Evolutionary conservation across 2,329 filamentous ascomycete species (phyloP).

Genomic region (Rugonectria rugulosa): DNA sequence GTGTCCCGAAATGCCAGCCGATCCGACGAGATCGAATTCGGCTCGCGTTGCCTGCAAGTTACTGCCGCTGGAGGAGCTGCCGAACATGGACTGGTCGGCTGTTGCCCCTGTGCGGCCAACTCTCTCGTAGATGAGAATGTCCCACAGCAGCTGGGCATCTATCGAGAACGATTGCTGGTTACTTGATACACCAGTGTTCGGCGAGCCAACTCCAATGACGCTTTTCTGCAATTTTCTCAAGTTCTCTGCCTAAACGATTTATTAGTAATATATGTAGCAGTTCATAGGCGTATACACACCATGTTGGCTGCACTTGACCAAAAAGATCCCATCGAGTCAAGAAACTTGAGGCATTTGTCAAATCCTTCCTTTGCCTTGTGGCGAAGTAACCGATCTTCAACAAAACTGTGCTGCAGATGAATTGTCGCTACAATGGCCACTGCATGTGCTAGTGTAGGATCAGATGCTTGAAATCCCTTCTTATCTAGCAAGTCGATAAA

Average conservation of each 20-base stretch:
- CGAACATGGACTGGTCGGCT: constrained; percentile 36
- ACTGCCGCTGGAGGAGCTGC: constrained; percentile 14
- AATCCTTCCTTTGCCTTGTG: constrained; percentile 37
- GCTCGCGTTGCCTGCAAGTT: constrained; percentile 9
- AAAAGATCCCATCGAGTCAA: constrained; percentile 31
- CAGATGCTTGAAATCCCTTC: constrained; percentile 50
- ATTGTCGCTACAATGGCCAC: constrained; percentile 62
- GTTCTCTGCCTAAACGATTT: constrained; percentile 31
- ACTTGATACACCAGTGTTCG: background rate
- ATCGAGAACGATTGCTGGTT: constrained; percentile 37
- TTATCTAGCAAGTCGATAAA: constrained; percentile 57
- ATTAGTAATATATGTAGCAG: background rate
- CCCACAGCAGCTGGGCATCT: constrained; percentile 45
- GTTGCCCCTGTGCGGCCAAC: constrained; percentile 37
- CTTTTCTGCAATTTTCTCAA: constrained; percentile 44
- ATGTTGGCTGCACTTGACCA: constrained; percentile 38
- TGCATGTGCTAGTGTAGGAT: constrained; percentile 49
- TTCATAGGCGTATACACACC: constrained; percentile 24
- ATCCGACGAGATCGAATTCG: constrained; percentile 45
- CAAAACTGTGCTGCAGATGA: constrained; percentile 61
- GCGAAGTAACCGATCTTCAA: constrained; percentile 35
- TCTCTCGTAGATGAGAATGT: constrained; percentile 46
- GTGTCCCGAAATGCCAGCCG: constrained; percentile 48
- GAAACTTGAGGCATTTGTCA: constrained; percentile 39
- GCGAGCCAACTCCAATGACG: constrained; percentile 27